Evolutionary conservation across 495 filamentous ascomycete genomes (phyloP).

Genomic region (Xylaria curta): DNA sequence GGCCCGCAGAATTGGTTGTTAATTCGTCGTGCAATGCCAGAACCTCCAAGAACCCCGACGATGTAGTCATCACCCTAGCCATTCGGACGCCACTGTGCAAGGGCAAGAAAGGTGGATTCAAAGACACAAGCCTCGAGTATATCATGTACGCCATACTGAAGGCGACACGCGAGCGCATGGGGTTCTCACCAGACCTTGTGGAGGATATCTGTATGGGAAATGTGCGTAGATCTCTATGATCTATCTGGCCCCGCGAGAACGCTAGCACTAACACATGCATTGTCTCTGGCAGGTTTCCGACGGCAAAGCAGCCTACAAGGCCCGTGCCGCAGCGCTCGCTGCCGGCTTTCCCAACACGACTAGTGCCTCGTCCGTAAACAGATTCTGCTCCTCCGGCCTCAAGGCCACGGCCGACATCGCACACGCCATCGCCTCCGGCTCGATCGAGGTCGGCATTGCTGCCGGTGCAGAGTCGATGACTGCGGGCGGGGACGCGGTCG

Average conservation of each 20-base stretch:
- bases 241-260: neutral
- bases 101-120: constrained; percentile 84
- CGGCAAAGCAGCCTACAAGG: constrained; percentile 85
- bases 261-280: constrained; percentile 1
- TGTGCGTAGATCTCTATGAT: constrained; percentile 54
- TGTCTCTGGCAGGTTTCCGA: constrained; percentile 72
- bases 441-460: constrained; percentile 87
- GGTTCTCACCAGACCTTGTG: constrained; percentile 79
- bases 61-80: constrained; percentile 89
- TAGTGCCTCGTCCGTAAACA: constrained; percentile 80
- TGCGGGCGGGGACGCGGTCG: constrained; percentile 67
- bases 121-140: constrained; percentile 91
- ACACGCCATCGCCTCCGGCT: constrained; percentile 78
- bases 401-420: constrained; percentile 95
- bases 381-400: constrained; percentile 96
- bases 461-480: constrained; percentile 91
- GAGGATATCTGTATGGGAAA: constrained; percentile 95
- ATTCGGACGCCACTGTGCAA: constrained; percentile 82
- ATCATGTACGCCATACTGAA: constrained; percentile 80
- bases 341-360: constrained; percentile 94
- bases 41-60: constrained; percentile 92
- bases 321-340: constrained; percentile 84
- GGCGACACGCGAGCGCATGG: constrained; percentile 74
- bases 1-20: neutral
- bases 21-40: constrained; percentile 50